These are phyloP conservation scores for Avena sativa DNA, from an alignment of 176 grass and related monocot species.

Conservation along the genomic window DNA sequence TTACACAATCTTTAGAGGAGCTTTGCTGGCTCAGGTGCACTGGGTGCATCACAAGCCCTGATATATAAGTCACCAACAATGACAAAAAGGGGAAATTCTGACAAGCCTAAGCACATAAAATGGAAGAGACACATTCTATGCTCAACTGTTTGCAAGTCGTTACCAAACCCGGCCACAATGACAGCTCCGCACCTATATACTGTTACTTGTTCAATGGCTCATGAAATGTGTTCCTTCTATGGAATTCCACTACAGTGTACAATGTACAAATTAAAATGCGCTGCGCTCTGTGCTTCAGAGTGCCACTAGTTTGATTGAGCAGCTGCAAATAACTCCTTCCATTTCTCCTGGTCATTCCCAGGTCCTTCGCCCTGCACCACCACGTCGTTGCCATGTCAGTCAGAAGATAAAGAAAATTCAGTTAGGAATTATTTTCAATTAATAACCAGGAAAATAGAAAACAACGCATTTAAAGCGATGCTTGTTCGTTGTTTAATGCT, in stretches of 20 bases:
- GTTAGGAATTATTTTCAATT: background rate
- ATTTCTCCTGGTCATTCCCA: conserved; percentile 72
- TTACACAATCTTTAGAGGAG: too few species aligned
- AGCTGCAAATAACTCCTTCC: conserved; percentile 74
- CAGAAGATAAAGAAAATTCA: background rate
- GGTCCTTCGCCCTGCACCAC: conserved; percentile 84
- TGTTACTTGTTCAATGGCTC: background rate
- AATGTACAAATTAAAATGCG: background rate
- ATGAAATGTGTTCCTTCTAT: background rate
- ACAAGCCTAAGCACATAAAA: background rate
- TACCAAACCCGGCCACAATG: too few species aligned
- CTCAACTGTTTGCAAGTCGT: background rate
- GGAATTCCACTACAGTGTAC: background rate
- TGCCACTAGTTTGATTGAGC: conserved; percentile 51
- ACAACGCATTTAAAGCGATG: background rate
- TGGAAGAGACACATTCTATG: background rate
- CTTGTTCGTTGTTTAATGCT: background rate
- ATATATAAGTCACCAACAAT: background rate
- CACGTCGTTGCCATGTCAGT: conserved; percentile 24
- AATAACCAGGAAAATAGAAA: background rate
- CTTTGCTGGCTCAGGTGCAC: background rate
- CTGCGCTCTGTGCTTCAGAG: background rate
- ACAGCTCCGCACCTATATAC: background rate
- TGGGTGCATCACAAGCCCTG: background rate
- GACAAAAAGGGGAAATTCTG: background rate